Conservation (phyloP, 805 yeast species). For the Ogataea saltuana region DNA sequence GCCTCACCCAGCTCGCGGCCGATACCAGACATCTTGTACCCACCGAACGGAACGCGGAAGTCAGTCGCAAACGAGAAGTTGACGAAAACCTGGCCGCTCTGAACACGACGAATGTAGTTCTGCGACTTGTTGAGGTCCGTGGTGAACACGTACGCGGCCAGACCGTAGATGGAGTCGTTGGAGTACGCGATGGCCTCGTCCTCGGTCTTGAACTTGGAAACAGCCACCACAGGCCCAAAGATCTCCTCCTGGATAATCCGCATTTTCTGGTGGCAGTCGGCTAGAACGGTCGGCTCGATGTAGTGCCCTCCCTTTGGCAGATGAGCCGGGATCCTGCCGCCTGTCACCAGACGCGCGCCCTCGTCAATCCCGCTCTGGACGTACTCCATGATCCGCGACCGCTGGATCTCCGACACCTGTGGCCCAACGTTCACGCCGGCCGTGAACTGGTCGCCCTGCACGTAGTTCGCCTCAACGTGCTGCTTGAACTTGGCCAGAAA, state of each 20-base stretch:
- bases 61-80: slow-evolving; percentile 90
- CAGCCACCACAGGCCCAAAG: slow-evolving; percentile 90
- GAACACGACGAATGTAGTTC: slow-evolving; percentile 69
- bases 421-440: slow-evolving; percentile 86
- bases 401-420: slow-evolving; percentile 80
- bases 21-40: slow-evolving; percentile 85
- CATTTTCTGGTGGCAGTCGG: slow-evolving; percentile 68
- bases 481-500: slow-evolving; percentile 59
- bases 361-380: slow-evolving; percentile 76
- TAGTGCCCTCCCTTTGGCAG: slow-evolving; percentile 57
- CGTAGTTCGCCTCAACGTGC: slow-evolving; percentile 54
- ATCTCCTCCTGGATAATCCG: slow-evolving; percentile 74
- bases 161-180: slow-evolving; percentile 80
- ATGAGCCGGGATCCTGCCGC: slow-evolving; percentile 51
- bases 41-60: slow-evolving; percentile 88
- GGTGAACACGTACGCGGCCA: slow-evolving; percentile 91
- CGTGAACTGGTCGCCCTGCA: slow-evolving; percentile 80
- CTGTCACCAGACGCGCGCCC: slow-evolving; percentile 76
- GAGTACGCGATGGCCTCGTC: slow-evolving; percentile 81
- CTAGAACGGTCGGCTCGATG: slow-evolving; percentile 71
- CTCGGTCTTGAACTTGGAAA: slow-evolving; percentile 75
- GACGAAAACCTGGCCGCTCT: slow-evolving; percentile 91
- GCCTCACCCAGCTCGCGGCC: slow-evolving; percentile 94
- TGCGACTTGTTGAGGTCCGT: slow-evolving; percentile 71
- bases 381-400: slow-evolving; percentile 73